These are phyloP conservation scores for Cadophora gregata DNA, from an alignment of 2,329 filamentous ascomycete species.

Conservation along the genomic window DNA sequence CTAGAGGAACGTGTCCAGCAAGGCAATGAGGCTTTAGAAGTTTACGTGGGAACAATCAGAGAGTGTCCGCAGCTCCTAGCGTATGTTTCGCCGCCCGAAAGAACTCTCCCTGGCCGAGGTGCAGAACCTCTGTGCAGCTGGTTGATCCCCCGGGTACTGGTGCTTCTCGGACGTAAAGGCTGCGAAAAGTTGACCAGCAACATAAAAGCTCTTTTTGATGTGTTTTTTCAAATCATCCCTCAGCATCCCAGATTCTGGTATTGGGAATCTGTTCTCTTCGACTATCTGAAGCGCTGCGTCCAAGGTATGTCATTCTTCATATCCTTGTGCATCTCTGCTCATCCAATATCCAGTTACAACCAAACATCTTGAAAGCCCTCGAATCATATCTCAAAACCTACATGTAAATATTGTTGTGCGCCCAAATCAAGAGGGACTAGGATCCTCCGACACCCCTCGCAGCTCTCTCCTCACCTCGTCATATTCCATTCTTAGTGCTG, in stretches of 20 bases:
- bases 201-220: constrained; percentile 60
- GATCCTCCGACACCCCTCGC: constrained; percentile 17
- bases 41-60: constrained; percentile 75
- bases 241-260: constrained; percentile 56
- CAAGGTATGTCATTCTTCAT: constrained; percentile 34
- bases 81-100: constrained; percentile 49
- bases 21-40: constrained; percentile 75
- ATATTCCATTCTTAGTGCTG: constrained; percentile 37
- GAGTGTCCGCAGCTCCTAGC: constrained; percentile 75
- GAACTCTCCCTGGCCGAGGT: constrained; percentile 57
- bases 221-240: constrained; percentile 53
- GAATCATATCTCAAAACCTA: constrained; percentile 25
- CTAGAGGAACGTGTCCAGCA: constrained; percentile 62
- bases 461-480: constrained; percentile 29
- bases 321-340: not conserved
- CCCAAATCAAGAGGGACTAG: constrained; percentile 30
- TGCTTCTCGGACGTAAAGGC: constrained; percentile 58
- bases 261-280: constrained; percentile 50
- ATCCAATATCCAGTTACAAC: constrained; percentile 36
- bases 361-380: constrained; percentile 34
- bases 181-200: constrained; percentile 55
- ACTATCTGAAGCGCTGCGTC: constrained; percentile 54
- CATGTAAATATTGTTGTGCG: constrained; percentile 34
- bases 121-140: constrained; percentile 69
- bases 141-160: constrained; percentile 64